phyloP scores from a whole-genome alignment of 257 asterid species.

The Galeopsis tetrahit region DNA sequence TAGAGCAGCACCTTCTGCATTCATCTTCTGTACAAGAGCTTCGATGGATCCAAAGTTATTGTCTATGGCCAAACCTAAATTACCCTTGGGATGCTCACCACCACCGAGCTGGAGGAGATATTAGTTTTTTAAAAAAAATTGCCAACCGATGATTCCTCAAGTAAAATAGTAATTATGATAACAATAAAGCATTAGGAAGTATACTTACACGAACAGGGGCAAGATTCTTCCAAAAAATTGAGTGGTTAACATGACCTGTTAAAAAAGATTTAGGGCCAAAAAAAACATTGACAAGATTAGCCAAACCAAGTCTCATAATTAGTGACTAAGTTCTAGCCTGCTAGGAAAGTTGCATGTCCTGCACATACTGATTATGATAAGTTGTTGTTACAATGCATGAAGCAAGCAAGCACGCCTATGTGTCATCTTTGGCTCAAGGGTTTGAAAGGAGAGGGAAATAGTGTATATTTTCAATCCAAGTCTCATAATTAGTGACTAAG shows the following conservation, averaged over 20 bases:
- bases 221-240: slow-evolving; percentile 94
- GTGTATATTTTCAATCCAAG: background rate
- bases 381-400: background rate
- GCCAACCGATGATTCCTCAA: background rate
- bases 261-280: slow-evolving; percentile 30
- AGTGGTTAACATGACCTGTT: slow-evolving; percentile 87
- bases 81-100: slow-evolving; percentile 77
- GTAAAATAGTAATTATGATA: background rate
- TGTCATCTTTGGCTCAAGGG: background rate
- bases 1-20: slow-evolving; percentile 86
- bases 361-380: background rate
- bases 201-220: slow-evolving; percentile 71
- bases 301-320: background rate
- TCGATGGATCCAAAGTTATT: slow-evolving; percentile 71
- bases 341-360: background rate
- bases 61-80: slow-evolving; percentile 67
- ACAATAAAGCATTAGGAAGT: slow-evolving; percentile 9
- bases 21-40: slow-evolving; percentile 69
- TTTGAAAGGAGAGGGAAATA: background rate
- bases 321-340: slow-evolving; percentile 12
- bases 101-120: slow-evolving; percentile 67
- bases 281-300: background rate
- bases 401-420: background rate
- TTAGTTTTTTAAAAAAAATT: slow-evolving; percentile 7
- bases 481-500: no score